Evolutionary conservation across 169 alveolate species (phyloP).

Genomic region (Ichthyophthirius multifiliis): DNA sequence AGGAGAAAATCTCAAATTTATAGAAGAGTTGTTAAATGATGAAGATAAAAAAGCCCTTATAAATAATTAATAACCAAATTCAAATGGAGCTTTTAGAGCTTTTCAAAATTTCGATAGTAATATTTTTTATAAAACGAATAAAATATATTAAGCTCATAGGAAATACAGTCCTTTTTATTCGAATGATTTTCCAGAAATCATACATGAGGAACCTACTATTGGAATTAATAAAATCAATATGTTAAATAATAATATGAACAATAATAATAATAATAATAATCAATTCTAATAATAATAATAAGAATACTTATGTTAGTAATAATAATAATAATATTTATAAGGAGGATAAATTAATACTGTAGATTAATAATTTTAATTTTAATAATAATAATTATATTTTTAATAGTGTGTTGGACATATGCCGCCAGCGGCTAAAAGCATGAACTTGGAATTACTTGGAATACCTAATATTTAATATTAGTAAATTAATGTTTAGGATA

Average conservation of each 20-base stretch:
- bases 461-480: not conserved
- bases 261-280: too few species aligned
- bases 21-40: conserved; percentile 37
- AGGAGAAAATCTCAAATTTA: conserved; percentile 31
- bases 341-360: too few species aligned
- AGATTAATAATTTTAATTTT: too few species aligned
- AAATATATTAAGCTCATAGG: not conserved
- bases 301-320: too few species aligned
- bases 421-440: not conserved
- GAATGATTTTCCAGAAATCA: conserved; percentile 3
- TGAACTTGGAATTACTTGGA: not conserved
- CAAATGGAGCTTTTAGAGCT: conserved; percentile 6
- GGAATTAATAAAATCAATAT: not conserved
- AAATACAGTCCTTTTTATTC: conserved; percentile 6
- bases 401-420: not conserved
- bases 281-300: too few species aligned
- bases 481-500: not conserved
- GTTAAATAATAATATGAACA: not conserved
- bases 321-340: too few species aligned
- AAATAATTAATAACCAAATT: not conserved
- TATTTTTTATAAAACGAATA: not conserved
- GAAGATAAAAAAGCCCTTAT: not conserved
- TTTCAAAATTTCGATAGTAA: not conserved
- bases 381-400: too few species aligned
- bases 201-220: not conserved